phyloP scores from a whole-genome alignment of 805 yeast genomes.

The Millerozyma acaciae region DNA sequence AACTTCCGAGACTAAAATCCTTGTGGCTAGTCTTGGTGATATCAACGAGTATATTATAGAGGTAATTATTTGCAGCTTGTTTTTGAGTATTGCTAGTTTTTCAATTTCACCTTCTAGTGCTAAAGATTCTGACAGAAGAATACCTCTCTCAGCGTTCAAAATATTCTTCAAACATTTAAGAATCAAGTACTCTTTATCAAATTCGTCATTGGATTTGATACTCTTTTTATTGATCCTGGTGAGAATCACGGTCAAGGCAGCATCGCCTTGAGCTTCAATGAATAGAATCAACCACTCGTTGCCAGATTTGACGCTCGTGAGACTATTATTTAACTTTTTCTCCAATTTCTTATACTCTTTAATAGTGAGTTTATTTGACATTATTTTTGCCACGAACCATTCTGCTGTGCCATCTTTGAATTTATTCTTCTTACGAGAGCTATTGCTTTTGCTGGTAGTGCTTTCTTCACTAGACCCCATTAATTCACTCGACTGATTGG shows the following conservation, averaged over 20 bases:
- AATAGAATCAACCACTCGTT: constrained; percentile 29
- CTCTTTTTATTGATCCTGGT: constrained; percentile 37
- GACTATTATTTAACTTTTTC: constrained; percentile 25
- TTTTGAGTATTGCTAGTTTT: constrained; percentile 6
- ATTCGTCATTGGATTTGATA: constrained; percentile 42
- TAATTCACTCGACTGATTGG: no score
- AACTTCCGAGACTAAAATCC: constrained; percentile 39
- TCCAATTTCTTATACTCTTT: constrained; percentile 34
- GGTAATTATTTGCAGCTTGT: constrained; percentile 31
- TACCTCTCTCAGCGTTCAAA: constrained; percentile 20
- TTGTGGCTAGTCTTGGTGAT: constrained; percentile 38
- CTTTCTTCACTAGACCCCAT: no score
- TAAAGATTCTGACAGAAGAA: constrained; percentile 10
- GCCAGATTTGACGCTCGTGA: constrained; percentile 16
- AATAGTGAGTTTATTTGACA: constrained; percentile 28
- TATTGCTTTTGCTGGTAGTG: no score
- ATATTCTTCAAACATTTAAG: constrained; percentile 36
- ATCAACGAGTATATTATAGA: constrained; percentile 35
- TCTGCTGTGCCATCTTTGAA: constrained; percentile 37
- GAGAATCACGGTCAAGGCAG: constrained; percentile 37
- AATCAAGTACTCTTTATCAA: constrained; percentile 36
- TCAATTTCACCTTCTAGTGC: constrained; percentile 7
- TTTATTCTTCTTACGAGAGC: no score
- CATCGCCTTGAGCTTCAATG: constrained; percentile 41
- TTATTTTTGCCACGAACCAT: constrained; percentile 37